Evolutionary conservation across 1,284 basidiomycete species (phyloP).

Genomic region (Cutaneotrichosporon dermatis): DNA sequence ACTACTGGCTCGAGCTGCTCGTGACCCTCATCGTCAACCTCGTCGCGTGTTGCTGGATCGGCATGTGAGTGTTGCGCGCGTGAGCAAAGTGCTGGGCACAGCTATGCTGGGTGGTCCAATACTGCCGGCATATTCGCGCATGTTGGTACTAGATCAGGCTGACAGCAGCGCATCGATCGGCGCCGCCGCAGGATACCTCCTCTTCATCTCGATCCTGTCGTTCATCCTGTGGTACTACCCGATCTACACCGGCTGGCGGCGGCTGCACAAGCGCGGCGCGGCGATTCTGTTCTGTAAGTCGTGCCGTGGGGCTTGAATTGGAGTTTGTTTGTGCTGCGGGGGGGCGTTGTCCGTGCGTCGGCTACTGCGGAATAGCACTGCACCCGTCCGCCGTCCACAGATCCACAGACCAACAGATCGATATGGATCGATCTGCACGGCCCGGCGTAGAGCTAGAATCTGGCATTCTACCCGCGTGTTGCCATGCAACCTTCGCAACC

Average conservation of each 20-base stretch:
- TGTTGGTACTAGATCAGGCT: neutral
- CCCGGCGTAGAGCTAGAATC: too few relatives aligned
- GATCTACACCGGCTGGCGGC: conserved; percentile 95
- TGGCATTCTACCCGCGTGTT: too few relatives aligned
- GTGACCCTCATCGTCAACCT: conserved; percentile 82
- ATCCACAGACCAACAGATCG: too few relatives aligned
- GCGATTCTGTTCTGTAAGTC: conserved; percentile 51
- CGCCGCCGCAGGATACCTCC: conserved; percentile 57
- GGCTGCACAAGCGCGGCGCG: conserved; percentile 57
- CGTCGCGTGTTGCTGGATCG: conserved; percentile 80
- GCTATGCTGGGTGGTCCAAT: too few relatives aligned
- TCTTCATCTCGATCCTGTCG: conserved; percentile 72
- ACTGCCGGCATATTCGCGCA: too few relatives aligned
- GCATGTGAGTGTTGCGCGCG: conserved; percentile 39
- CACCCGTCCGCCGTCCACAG: too few relatives aligned
- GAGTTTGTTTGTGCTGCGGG: neutral
- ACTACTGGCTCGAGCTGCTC: conserved; percentile 77
- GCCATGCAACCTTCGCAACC: neutral
- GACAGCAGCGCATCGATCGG: conserved; percentile 22
- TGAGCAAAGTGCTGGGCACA: too few relatives aligned
- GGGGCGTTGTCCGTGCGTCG: neutral
- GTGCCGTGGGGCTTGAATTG: conserved; percentile 25
- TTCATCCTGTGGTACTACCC: conserved; percentile 93
- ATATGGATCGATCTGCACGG: too few relatives aligned
- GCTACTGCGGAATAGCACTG: too few relatives aligned